Percentiles rank a stretch among this genome's conserved stretches.
These are phyloP conservation scores for Coemansia reversa DNA, from an alignment of 192 early-diverging fungal genomes.

Conservation along the genomic window DNA sequence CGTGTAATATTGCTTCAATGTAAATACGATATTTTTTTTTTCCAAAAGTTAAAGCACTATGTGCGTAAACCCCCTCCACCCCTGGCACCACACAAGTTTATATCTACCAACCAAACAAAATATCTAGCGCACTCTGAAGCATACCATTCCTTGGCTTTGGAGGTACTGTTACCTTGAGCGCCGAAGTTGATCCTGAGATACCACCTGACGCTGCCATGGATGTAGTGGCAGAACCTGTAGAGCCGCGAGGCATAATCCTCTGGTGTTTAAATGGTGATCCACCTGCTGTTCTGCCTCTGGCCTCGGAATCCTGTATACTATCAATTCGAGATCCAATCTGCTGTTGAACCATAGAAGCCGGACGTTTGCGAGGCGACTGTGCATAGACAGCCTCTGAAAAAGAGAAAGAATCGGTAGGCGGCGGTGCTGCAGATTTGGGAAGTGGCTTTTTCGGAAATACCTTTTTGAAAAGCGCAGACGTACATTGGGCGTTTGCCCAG, in stretches of 20 bases:
- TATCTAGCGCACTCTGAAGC: constrained; percentile 46
- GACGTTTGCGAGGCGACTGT: constrained; percentile 34
- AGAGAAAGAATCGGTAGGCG: constrained; percentile 13
- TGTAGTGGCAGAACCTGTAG: constrained; percentile 4
- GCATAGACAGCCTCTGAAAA: constrained; percentile 39
- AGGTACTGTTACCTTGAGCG: constrained; percentile 9
- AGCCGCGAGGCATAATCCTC: background rate
- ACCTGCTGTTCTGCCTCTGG: background rate
- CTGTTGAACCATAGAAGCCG: constrained; percentile 5
- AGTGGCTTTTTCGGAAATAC: constrained; percentile 30
- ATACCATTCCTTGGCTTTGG: constrained; percentile 47
- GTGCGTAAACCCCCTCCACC: no score
- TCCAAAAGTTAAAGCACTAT: no score
- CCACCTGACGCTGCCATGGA: constrained; percentile 13
- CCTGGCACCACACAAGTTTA: no score
- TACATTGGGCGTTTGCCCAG: constrained; percentile 27
- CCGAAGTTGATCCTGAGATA: constrained; percentile 10
- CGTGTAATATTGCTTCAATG: no score
- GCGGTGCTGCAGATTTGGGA: constrained; percentile 29
- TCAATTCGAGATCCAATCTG: constrained; percentile 11
- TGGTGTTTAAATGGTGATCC: constrained; percentile 34
- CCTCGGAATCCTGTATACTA: constrained; percentile 9
- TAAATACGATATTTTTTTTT: no score
- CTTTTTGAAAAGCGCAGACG: constrained; percentile 28
- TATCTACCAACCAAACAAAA: constrained; percentile 46